Base-by-base conservation (phyloP, 176 grass and related monocot species). In the Panicum miliaceum region DNA sequence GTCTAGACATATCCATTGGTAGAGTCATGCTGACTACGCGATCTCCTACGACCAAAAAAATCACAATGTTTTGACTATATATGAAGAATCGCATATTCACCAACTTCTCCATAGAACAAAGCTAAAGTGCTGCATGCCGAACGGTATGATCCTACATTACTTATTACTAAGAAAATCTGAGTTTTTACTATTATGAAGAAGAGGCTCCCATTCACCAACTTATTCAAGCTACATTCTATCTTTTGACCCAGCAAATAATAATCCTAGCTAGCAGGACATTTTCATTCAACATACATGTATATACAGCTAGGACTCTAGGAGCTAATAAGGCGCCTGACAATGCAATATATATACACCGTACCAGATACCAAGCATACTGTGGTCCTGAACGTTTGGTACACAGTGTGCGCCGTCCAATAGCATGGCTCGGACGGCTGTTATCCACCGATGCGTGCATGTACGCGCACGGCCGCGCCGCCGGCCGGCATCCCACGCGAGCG, bases 341-440 rank as follows among this genome's bases (percentile, higher is more conserved):
- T n/a, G n/a, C n/a, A n/a, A n/a, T n/a, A n/a, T n/a, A n/a, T 32
- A 48, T 19, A 6, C 6, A 20, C 11, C 4, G 29, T 32, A n/a
- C 59, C 59, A 58, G 54, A 58, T 12, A 60, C n/a, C 58, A 60
- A 26, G n/a, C 58, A 60, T 10, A 23, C 38, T 27, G 75, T 45
- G 56, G 57, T 61, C 56, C 37, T 60, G 54, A 18, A 3, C 54
- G 64, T 67, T 22, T 23, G 73, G 4, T 16, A 59, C 52, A 9
- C 52, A 9, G 34, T 23, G 37, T 23, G 8, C 11, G 53, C 2
- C 26, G 46, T 51, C 61, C 12, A 64, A 13, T 51, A 47, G 23
- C 42, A 27, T 48, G 68, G 73, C 53, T 20, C 18, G 73, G 72
- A 75, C 73, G 34, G 51, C 38, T 77, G 74, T 26, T 42, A 77